Percentiles rank a stretch among this genome's conserved stretches.
Conservation (phyloP, 75 land plant genomes). For the Picea sitchensis region DNA sequence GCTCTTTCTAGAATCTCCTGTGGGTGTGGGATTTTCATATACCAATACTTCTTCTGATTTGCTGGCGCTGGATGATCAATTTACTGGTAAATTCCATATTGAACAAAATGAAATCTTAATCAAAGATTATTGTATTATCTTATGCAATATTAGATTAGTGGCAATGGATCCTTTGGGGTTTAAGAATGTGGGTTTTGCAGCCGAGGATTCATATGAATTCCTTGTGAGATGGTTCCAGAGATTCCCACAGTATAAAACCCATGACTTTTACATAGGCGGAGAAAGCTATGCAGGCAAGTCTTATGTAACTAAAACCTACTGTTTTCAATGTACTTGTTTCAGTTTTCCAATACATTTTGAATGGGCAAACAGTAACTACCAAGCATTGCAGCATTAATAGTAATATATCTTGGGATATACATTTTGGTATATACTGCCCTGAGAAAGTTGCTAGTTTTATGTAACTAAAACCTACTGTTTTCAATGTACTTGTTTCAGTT, state of each 20-base stretch:
- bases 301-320: background rate
- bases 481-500: background rate
- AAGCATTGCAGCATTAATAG: too few relatives aligned
- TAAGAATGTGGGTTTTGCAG: slow-evolving; percentile 21
- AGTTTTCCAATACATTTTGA: too few relatives aligned
- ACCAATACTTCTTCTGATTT: slow-evolving; percentile 4
- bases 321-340: background rate
- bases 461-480: background rate
- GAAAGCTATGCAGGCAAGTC: slow-evolving; percentile 2
- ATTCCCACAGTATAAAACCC: slow-evolving; percentile 63
- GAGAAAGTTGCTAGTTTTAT: background rate
- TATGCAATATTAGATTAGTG: background rate
- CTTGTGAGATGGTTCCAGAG: slow-evolving; percentile 63
- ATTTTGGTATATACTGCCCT: too few relatives aligned
- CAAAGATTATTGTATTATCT: too few relatives aligned
- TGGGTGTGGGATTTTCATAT: slow-evolving; percentile 7
- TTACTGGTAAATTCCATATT: background rate
- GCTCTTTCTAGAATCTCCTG: slow-evolving; percentile 6
- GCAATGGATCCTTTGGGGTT: background rate
- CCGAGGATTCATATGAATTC: slow-evolving; percentile 64
- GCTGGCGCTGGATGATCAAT: background rate
- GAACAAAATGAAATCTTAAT: background rate
- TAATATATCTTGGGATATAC: background rate
- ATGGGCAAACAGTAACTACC: background rate
- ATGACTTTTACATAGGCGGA: slow-evolving; percentile 52